These are phyloP conservation scores for Kockiozyma suomiensis DNA, from an alignment of 805 yeast species.

Conservation along the genomic window DNA sequence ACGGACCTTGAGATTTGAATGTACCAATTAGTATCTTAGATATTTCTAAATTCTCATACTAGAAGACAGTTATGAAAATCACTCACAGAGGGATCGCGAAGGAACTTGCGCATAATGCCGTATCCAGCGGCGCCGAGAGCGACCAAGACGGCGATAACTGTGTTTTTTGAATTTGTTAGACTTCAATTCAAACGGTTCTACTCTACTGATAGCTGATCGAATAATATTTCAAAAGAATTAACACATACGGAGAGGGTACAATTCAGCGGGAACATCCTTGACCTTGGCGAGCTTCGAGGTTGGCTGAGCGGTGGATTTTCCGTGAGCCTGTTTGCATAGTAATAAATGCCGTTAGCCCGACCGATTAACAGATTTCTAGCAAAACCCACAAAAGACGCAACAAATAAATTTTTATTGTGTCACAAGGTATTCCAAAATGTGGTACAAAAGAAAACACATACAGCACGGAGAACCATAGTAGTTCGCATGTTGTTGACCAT, in stretches of 20 bases:
- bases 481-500: conserved; percentile 15
- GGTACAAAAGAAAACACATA: not conserved
- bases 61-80: not conserved
- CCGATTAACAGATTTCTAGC: not conserved
- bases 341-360: not conserved
- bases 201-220: too few relatives aligned
- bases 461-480: conserved; percentile 15
- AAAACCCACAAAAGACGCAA: not conserved
- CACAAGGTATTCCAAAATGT: not conserved
- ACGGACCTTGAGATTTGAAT: conserved; percentile 13
- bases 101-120: conserved; percentile 26
- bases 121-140: conserved; percentile 25
- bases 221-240: too few relatives aligned
- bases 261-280: conserved; percentile 39
- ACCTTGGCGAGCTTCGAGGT: conserved; percentile 27
- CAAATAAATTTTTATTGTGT: not conserved
- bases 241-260: conserved; percentile 36
- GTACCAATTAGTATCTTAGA: too few relatives aligned
- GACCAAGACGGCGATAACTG: conserved; percentile 7
- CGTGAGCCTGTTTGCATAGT: conserved; percentile 2
- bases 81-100: conserved; percentile 26
- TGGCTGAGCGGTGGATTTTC: conserved; percentile 23
- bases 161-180: not conserved
- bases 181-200: too few relatives aligned
- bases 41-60: too few relatives aligned